Conservation (phyloP, 1,139 yeast species). For the Nakaseomyces glabratus region DNA sequence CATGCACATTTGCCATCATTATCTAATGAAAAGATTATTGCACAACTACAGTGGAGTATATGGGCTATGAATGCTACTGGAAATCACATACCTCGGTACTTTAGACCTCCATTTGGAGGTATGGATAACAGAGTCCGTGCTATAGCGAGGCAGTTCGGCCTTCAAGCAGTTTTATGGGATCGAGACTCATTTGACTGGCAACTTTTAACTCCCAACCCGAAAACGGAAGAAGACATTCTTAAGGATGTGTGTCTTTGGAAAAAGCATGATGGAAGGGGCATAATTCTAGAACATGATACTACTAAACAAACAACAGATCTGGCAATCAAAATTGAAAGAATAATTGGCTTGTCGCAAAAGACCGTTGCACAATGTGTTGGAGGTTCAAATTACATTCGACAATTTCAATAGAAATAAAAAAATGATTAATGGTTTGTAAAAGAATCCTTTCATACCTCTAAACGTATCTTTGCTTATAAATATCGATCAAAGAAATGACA, state of each 20-base stretch:
- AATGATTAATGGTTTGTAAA: neutral
- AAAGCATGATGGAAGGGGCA: constrained; percentile 40
- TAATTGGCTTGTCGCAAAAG: constrained; percentile 49
- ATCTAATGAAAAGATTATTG: constrained; percentile 69
- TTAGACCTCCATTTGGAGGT: constrained; percentile 95
- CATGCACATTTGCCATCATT: constrained; percentile 76
- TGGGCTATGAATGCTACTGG: constrained; percentile 99
- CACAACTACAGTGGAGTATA: constrained; percentile 88
- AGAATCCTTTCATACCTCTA: too few relatives aligned
- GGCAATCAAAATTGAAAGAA: constrained; percentile 48
- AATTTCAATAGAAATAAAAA: constrained; percentile 8
- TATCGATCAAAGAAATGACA: too few relatives aligned
- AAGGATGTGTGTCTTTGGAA: constrained; percentile 50
- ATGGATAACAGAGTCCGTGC: constrained; percentile 76
- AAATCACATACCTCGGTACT: constrained; percentile 82
- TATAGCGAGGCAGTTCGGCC: constrained; percentile 74
- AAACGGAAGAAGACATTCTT: constrained; percentile 44
- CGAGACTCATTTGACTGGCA: constrained; percentile 90
- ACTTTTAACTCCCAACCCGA: constrained; percentile 34
- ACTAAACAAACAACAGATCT: constrained; percentile 56
- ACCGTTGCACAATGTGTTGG: constrained; percentile 82
- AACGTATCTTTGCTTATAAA: too few relatives aligned
- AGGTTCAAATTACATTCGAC: constrained; percentile 38
- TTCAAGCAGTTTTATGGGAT: constrained; percentile 87
- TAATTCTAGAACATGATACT: constrained; percentile 82